Base-by-base conservation (phyloP, 2,329 filamentous ascomycete species). In the Sarocladium oryzae region DNA sequence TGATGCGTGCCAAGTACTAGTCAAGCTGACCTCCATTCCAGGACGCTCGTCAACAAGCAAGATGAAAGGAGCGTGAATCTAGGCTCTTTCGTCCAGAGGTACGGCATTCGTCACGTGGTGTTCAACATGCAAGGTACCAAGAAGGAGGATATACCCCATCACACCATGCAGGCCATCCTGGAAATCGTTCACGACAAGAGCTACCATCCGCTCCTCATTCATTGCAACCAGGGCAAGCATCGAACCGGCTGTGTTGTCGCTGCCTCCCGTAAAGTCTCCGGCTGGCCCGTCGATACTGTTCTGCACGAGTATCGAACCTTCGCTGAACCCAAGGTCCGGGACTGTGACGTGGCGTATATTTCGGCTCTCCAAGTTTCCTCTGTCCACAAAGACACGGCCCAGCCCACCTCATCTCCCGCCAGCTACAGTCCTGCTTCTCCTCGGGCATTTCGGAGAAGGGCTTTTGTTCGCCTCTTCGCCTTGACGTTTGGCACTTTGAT, bases 201-300 rank as follows among this genome's bases (percentile, higher is more conserved):
- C 30, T 89, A 95, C 56, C 84, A 93, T 57, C 91, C 91, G 0
- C 68, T 96, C 10, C 75, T 96, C 35, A 79, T 96, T 43, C 91
- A 96, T 67, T 96, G 91, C 76, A 96, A 96, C 64, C 91, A 95
- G 59, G 91, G 91, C 63, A 93, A 88, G 78, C 91, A 96, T 63
- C 86, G 91, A 53, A 96, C 91, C 16, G 91, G 91, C 20, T 96
- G 90, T 62, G 85, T 93, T n/a, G 79, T 91, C 46, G 91, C 83
- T 16, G 84, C 87, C 52, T 77, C 95, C 55, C 84, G 90, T 56
- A 88, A 87, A 63, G 69, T 88, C 11, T 78, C 82, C 13, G 82
- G 86, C 13, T 88, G 87, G 83, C 71, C 81, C 16, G 65, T 82
- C 1, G 65, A 76, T 1, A 70, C 73, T 15, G 79, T 88, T 32